Conservation (phyloP, 1,284 basidiomycete genomes). For the Apiotrichum siamense region DNA sequence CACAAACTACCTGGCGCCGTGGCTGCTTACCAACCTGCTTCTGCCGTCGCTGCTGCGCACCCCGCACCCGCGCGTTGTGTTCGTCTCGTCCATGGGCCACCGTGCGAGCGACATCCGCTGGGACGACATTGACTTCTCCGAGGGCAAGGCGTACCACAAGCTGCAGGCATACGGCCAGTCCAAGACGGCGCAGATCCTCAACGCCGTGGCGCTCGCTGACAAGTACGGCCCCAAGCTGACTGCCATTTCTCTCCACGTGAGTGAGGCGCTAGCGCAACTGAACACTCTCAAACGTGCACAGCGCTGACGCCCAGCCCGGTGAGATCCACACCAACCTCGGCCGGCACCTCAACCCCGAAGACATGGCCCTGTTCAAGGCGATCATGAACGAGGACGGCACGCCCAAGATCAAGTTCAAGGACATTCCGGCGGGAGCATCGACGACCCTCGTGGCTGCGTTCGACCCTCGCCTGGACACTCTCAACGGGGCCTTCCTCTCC, state of each 20-base stretch:
- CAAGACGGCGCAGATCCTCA: constrained; percentile 18
- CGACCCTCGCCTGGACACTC: too few relatives aligned
- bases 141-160: constrained; percentile 12
- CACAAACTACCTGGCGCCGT: constrained; percentile 32
- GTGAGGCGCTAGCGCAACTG: too few relatives aligned
- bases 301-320: constrained; percentile 2
- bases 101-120: constrained; percentile 6
- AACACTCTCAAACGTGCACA: background rate
- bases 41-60: too few relatives aligned
- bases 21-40: constrained; percentile 24
- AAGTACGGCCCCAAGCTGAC: too few relatives aligned
- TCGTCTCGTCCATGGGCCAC: constrained; percentile 13
- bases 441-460: constrained; percentile 11
- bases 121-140: constrained; percentile 12
- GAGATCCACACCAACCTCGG: constrained; percentile 8
- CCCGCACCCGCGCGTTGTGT: too few relatives aligned
- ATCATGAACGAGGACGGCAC: constrained; percentile 8
- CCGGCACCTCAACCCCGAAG: constrained; percentile 2
- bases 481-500: constrained; percentile 8
- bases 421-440: constrained; percentile 7
- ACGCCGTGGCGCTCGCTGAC: constrained; percentile 10
- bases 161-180: constrained; percentile 14
- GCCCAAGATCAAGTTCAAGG: constrained; percentile 3
- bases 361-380: background rate
- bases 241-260: constrained; percentile 11